Conservation (phyloP, 148 eudicot species). For the Nyssa sinensis region DNA sequence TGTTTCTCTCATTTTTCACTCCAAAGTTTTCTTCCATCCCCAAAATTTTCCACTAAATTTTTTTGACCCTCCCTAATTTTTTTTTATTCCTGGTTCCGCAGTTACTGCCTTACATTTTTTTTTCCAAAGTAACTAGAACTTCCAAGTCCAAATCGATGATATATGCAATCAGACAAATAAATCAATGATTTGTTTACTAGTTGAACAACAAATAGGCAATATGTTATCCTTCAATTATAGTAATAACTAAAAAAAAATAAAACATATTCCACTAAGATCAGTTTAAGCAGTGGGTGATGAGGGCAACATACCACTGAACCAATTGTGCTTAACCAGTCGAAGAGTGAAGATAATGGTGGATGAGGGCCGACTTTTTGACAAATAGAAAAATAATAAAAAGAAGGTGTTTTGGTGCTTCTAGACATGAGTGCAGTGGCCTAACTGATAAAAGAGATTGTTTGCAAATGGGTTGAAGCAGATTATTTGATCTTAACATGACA, state of each 20-base stretch:
- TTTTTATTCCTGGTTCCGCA: too few species aligned
- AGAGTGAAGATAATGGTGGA: neutral
- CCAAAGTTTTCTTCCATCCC: too few species aligned
- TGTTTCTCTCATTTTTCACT: too few species aligned
- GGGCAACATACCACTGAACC: neutral
- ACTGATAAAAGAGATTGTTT: neutral
- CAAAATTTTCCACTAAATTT: too few species aligned
- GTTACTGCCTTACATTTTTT: too few species aligned
- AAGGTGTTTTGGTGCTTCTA: constrained; percentile 1
- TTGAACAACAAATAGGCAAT: neutral
- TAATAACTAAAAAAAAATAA: neutral
- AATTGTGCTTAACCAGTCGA: neutral
- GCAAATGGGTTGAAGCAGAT: constrained; percentile 5
- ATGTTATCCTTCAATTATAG: neutral
- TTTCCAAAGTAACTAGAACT: neutral
- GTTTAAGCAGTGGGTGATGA: neutral
- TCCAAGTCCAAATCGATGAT: neutral
- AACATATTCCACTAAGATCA: constrained; percentile 5
- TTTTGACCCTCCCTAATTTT: too few species aligned
- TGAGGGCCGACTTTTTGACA: neutral
- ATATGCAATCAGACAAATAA: neutral
- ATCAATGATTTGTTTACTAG: neutral
- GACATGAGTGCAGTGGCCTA: neutral
- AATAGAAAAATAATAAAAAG: neutral
- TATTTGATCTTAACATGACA: constrained; percentile 5